Evolutionary conservation across 1,284 basidiomycete genomes (phyloP), one percentile per base, ranked within the genome.

Genomic region (Coniophora puteana): DNA sequence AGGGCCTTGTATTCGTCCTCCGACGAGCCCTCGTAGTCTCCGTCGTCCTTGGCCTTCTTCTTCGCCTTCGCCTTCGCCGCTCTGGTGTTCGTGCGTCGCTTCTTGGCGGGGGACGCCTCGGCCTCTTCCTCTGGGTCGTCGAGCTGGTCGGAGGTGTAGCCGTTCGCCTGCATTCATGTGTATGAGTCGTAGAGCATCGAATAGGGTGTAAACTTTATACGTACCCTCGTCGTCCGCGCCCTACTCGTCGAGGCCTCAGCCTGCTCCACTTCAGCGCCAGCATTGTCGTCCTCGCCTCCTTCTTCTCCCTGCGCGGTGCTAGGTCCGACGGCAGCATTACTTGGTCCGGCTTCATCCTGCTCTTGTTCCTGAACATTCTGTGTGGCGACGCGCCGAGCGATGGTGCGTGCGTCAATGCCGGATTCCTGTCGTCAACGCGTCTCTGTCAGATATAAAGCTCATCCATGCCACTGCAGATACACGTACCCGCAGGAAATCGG

Each of bases 401-500:
- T 69, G 1, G 80, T 79, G 0, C 76, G 73, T 4, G 81, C 73
- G 4, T 80, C 88, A 50, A 93, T 93, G 6, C 89, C 89, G 44
- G 82, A 75, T 57, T 86, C 84, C 89, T 90, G 51, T 36, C 26
- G 41, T 20, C 22, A 12, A n/a, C 35, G 18, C 43, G 31, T 11
- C 11, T 18, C 47, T 37, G n/a, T n/a, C n/a, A n/a, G n/a, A n/a
- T n/a, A n/a, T n/a, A n/a, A n/a, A n/a, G n/a, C n/a, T n/a, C n/a
- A n/a, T n/a, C n/a, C n/a, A n/a, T n/a, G n/a, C n/a, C n/a, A n/a
- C n/a, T n/a, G n/a, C n/a, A n/a, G n/a, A n/a, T 20, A 12, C 37
- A 69, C 79, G 45, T 49, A 92, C 93, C 51, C 82, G 80, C 14
- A 98, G 72, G 59, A 93, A 97, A 49, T 93, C 90, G 20, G 94